Base-by-base conservation (phyloP, 1,284 basidiomycete genomes). In the Bjerkandera adusta region DNA sequence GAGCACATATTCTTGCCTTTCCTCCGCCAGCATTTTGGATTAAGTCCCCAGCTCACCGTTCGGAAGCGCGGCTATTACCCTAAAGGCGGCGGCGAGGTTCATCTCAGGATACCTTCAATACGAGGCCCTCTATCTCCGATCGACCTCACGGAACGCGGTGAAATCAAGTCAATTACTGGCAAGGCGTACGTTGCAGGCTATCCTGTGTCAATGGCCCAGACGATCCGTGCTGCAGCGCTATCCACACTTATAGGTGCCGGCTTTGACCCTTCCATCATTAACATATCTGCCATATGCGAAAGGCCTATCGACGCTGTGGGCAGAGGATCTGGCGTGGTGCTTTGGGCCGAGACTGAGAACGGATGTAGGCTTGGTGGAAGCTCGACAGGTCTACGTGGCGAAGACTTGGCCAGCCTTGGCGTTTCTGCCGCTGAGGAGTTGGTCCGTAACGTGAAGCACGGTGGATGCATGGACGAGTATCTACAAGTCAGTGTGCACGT, bases 401-500 rank as follows among this genome's bases (percentile, higher is more conserved):
- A 67, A 37, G 59, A 68, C 13, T 68, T 80, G 0, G 61, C 62
- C 32, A 52, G 57, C 2, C 74, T 85, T 8, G 85, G 83, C 5
- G 64, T 70, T 30, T 71, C 74, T 46, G 85, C 86, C 22, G 85
- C 80, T 3, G 57, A 66, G 8, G 76, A 81, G 53, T 60, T 88
- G 4, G 50, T 77, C 32, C 66, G 66, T 47, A 83, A 79, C 37
- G 56, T 88, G 42, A 61, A 70, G 5, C 71, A 76, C 25, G 82
- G 71, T 5, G 85, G 83, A 20, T 85, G 82, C 51, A 79, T 88
- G 2, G 86, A 89, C 50, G 84, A 85, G 50, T 68, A 74, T 55
- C 50, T 79, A 57, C 77, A 73, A 69, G 79, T 77, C 41, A 33
- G 65, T 52, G 42, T 21, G n/a, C n/a, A n/a, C n/a, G n/a, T n/a